Evolutionary conservation across 805 yeast genomes (phyloP).

Genomic region (Kazachstania psychrophila): DNA sequence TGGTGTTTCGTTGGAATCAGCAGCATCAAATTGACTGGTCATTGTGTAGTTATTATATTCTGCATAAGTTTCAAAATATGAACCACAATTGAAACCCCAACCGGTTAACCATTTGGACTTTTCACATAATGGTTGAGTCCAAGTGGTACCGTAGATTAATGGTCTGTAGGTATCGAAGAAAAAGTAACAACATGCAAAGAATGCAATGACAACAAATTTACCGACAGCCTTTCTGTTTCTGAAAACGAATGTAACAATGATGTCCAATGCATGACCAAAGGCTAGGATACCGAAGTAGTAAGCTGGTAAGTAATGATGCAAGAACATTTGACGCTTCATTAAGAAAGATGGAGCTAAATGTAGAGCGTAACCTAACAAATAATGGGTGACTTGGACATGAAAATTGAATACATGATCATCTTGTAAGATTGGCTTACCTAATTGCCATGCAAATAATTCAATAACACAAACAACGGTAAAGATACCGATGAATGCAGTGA

Average conservation of each 20-base stretch:
- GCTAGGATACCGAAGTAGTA: slow-evolving; percentile 78
- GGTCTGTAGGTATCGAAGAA: slow-evolving; percentile 61
- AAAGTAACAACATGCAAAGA: slow-evolving; percentile 41
- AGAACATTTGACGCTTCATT: slow-evolving; percentile 87
- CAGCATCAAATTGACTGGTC: not conserved
- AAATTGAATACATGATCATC: slow-evolving; percentile 52
- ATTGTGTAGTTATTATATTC: slow-evolving; percentile 12
- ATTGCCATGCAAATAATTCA: slow-evolving; percentile 55
- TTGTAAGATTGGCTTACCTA: slow-evolving; percentile 41
- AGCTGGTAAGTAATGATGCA: slow-evolving; percentile 92
- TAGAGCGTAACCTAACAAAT: slow-evolving; percentile 57
- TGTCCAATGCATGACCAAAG: slow-evolving; percentile 58
- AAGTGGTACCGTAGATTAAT: slow-evolving; percentile 63
- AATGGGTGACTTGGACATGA: slow-evolving; percentile 54
- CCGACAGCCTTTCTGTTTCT: slow-evolving; percentile 37
- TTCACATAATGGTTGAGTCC: slow-evolving; percentile 67
- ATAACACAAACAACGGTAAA: slow-evolving; percentile 39
- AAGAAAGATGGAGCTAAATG: slow-evolving; percentile 71
- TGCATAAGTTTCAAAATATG: slow-evolving; percentile 34
- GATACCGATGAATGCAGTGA: slow-evolving; percentile 42
- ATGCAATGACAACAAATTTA: slow-evolving; percentile 37
- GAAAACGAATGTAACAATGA: slow-evolving; percentile 38
- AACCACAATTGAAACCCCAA: slow-evolving; percentile 87
- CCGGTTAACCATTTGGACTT: slow-evolving; percentile 46
- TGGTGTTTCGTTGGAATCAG: not conserved